Percentiles rank a stretch among this genome's conserved stretches.
Conservation (phyloP, 2,329 filamentous ascomycete genomes). For the Cladosporium sp. region DNA sequence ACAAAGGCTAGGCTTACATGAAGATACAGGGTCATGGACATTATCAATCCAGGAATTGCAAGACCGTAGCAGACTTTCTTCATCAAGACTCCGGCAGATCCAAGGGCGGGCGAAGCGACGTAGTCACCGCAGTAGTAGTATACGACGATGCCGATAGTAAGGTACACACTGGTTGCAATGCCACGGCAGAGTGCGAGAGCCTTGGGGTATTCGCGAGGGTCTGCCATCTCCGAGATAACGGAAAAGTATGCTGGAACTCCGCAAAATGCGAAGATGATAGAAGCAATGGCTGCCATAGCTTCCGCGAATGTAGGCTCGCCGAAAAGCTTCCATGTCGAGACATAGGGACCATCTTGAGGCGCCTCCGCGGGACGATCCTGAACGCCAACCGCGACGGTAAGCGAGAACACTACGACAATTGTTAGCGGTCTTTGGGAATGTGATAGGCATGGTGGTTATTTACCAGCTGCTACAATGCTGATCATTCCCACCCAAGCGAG, state of each 20-base stretch:
- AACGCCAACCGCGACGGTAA: conserved; percentile 38
- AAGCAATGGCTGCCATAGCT: conserved; percentile 22
- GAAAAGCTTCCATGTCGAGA: conserved; percentile 34
- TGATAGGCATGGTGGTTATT: not conserved
- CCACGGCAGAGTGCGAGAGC: conserved; percentile 35
- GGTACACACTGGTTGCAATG: conserved; percentile 33
- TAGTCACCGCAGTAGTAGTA: conserved; percentile 51
- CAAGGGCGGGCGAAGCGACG: conserved; percentile 50
- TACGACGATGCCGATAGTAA: conserved; percentile 43
- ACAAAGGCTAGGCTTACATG: conserved; percentile 6
- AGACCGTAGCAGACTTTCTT: conserved; percentile 51
- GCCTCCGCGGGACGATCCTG: conserved; percentile 39
- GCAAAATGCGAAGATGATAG: conserved; percentile 42
- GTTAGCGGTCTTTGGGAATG: not conserved
- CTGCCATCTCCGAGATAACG: conserved; percentile 42
- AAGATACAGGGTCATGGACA: conserved; percentile 29
- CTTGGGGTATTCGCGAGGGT: conserved; percentile 37
- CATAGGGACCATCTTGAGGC: conserved; percentile 31
- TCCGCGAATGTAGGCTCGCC: conserved; percentile 16
- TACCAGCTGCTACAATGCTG: conserved; percentile 26
- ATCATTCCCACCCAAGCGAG: conserved; percentile 39
- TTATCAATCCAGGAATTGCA: conserved; percentile 28
- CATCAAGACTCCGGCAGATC: conserved; percentile 44
- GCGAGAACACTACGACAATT: conserved; percentile 28
- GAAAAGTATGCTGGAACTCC: conserved; percentile 42